Conservation (phyloP, 495 filamentous ascomycete species). For the Letharia lupina region DNA sequence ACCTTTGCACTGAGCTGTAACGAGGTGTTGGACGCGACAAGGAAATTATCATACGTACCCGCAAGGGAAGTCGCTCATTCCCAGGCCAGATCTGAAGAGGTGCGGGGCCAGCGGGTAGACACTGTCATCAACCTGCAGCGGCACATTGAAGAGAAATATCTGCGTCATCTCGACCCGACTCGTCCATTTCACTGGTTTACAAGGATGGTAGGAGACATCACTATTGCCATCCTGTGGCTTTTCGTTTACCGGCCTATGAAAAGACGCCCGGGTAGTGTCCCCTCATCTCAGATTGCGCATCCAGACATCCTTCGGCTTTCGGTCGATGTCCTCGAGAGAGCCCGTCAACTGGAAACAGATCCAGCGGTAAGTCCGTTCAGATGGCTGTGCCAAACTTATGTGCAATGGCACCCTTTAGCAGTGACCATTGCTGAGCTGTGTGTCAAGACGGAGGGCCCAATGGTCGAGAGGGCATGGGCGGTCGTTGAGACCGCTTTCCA, state of each 20-base stretch:
- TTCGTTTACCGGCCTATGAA: constrained; percentile 7
- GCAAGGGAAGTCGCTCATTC: background rate
- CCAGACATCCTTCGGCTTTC: constrained; percentile 10
- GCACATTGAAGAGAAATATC: constrained; percentile 10
- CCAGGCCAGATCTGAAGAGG: background rate
- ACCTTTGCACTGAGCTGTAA: constrained; percentile 11
- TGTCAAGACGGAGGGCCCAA: constrained; percentile 54
- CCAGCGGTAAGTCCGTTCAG: constrained; percentile 23
- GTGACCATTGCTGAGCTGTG: constrained; percentile 62
- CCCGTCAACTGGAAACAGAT: constrained; percentile 9
- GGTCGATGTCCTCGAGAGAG: constrained; percentile 14
- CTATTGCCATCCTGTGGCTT: constrained; percentile 9
- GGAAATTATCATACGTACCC: constrained; percentile 7
- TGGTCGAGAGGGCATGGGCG: constrained; percentile 73
- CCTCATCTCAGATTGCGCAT: background rate
- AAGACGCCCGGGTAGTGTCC: background rate
- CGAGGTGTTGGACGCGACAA: constrained; percentile 8
- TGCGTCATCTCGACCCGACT: constrained; percentile 4
- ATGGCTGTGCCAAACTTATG: constrained; percentile 34
- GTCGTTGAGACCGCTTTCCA: constrained; percentile 55
- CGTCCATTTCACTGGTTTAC: constrained; percentile 1
- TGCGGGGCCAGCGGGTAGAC: background rate
- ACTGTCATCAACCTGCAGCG: constrained; percentile 5
- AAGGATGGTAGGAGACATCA: constrained; percentile 9
- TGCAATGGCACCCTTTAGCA: constrained; percentile 41